A percentile compares a stretch with the other conserved stretches of the same genome.
Conservation (phyloP, 805 yeast species). For the Pichia heedii region DNA sequence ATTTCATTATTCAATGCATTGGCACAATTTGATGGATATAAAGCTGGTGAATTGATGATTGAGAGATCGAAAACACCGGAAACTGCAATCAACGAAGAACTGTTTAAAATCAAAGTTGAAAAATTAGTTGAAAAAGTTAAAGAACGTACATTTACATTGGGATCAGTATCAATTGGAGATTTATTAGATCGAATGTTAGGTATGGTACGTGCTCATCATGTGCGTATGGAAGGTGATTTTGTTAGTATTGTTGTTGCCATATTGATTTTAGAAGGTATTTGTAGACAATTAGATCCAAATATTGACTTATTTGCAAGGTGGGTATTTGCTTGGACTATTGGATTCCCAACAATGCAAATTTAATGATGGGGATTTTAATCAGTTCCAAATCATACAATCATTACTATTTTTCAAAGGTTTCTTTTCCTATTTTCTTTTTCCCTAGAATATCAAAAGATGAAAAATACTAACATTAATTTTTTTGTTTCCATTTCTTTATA, state of each 20-base stretch:
- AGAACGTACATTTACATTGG: constrained; percentile 83
- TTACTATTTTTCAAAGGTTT: not conserved
- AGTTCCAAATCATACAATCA: not conserved
- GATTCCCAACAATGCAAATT: constrained; percentile 27
- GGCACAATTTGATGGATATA: constrained; percentile 87
- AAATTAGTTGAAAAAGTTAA: constrained; percentile 72
- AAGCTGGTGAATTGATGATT: constrained; percentile 92
- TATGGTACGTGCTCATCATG: constrained; percentile 93
- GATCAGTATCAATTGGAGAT: constrained; percentile 88
- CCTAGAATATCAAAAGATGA: not conserved
- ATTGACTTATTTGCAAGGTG: constrained; percentile 93
- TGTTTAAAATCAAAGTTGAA: constrained; percentile 83
- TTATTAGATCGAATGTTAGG: constrained; percentile 74
- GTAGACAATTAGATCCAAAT: constrained; percentile 87
- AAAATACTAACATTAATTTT: constrained; percentile 5
- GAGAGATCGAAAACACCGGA: constrained; percentile 94
- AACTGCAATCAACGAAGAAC: constrained; percentile 74
- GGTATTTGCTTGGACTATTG: constrained; percentile 45
- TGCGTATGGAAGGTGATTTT: constrained; percentile 95
- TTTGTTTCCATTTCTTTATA: not conserved
- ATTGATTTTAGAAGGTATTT: constrained; percentile 85
- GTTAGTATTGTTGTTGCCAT: constrained; percentile 94
- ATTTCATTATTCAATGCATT: constrained; percentile 82
- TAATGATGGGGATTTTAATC: not conserved
- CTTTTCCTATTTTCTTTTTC: not conserved